Evolutionary conservation across 345 rosid species (phyloP), one percentile per base, ranked within the genome.

Genomic region (Populus deltoides): DNA sequence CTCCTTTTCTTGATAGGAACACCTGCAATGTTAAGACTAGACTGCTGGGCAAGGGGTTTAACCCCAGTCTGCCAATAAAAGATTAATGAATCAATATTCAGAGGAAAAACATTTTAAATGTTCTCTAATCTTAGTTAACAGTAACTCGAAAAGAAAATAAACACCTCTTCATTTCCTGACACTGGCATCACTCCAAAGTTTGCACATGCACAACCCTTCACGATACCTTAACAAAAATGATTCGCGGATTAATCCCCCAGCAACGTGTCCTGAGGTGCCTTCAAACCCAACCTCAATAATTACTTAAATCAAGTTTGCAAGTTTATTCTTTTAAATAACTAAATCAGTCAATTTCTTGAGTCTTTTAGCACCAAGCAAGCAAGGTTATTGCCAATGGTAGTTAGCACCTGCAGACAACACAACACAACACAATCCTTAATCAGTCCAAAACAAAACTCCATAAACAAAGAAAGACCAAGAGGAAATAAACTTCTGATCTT

Each of bases 1-100:
- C 90, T 90, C 82, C 98, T 89, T 89, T 94, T 92, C 90, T 94
- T 94, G 83, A 94, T 82, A 38, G 97, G 97, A 85, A 92, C 82
- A 77, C 90, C 86, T 77, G 93, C 87, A 84, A 77, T 85, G 75
- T 86, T 81, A 80, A 90, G 85, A 75, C 86, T 85, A 78, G 90
- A 87, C 75, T 79, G 87, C 79, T 82, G 80, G n/a, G 84, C 77
- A 82, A 79, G 69, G 43, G 87, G 66, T 78, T 87, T 84, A 71
- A 86, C 79, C 83, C 81, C 86, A 85, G 87, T 70, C 94, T 94
- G 88, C 83, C 69, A 80, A 81, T 39, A 77, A 55, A 84, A 80
- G 75, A 86, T 69, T 43, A 78, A 77, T 39, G 41, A 76, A 78
- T 81, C 75, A 83, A 80, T 43, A 76, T 29, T n/a, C 77, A 76